These are phyloP conservation scores for Phytopythium montanum DNA, from an alignment of 352 stramenopile genomes.

Conservation along the genomic window DNA sequence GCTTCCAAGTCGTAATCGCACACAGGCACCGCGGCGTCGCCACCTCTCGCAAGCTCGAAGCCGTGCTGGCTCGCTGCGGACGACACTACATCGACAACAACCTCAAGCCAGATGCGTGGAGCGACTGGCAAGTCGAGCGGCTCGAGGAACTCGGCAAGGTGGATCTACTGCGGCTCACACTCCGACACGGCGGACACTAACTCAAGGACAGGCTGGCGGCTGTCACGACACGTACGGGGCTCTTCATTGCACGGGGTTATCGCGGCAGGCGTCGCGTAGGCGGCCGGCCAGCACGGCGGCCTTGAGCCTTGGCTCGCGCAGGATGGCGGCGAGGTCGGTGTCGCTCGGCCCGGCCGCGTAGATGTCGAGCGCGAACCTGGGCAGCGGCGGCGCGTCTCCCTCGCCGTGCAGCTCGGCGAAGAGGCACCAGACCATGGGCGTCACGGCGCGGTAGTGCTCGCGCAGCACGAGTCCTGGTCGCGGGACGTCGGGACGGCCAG, in stretches of 20 bases:
- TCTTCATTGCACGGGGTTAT: slow-evolving; percentile 7
- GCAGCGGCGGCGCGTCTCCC: slow-evolving; percentile 41
- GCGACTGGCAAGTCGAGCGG: background rate
- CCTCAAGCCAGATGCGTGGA: background rate
- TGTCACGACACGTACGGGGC: background rate
- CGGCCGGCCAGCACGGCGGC: slow-evolving; percentile 38
- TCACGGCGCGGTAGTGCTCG: slow-evolving; percentile 65
- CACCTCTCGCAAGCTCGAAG: background rate
- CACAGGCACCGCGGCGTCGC: slow-evolving; percentile 44
- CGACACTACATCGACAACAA: background rate
- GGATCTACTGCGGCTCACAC: slow-evolving; percentile 5
- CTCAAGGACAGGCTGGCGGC: background rate
- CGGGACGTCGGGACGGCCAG: slow-evolving; percentile 39
- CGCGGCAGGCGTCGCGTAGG: slow-evolving; percentile 39
- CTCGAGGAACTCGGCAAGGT: background rate
- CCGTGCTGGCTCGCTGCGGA: background rate
- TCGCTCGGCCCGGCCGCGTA: slow-evolving; percentile 37
- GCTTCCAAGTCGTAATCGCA: slow-evolving; percentile 29
- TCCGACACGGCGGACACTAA: background rate
- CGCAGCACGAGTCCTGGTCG: slow-evolving; percentile 36
- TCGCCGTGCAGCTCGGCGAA: slow-evolving; percentile 58
- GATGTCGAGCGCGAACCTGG: slow-evolving; percentile 45
- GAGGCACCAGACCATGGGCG: slow-evolving; percentile 74
- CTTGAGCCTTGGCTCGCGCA: slow-evolving; percentile 40
- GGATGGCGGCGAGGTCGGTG: slow-evolving; percentile 23